phyloP scores from a whole-genome alignment of 2,329 filamentous ascomycete genomes.

The Ceratocystiopsis sp. region DNA sequence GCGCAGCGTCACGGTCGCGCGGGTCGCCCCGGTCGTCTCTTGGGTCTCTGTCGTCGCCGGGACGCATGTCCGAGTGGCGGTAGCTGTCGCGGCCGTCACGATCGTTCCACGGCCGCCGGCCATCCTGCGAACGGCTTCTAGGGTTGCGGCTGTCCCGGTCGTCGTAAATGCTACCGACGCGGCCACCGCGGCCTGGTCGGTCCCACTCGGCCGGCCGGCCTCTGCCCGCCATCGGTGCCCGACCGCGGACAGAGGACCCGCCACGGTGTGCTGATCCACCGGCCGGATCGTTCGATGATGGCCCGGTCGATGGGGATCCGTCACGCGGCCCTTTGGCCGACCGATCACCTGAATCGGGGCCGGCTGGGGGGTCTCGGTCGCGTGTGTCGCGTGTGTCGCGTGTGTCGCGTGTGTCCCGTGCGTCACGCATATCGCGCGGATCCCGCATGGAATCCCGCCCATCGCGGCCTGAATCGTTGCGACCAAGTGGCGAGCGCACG shows the following conservation, averaged over 20 bases:
- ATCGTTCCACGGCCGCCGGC: slow-evolving; percentile 35
- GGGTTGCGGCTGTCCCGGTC: slow-evolving; percentile 46
- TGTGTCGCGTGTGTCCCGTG: no score
- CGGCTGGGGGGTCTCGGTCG: slow-evolving; percentile 46
- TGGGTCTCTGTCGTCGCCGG: slow-evolving; percentile 34
- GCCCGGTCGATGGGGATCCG: slow-evolving; percentile 54
- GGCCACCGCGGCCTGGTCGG: slow-evolving; percentile 28
- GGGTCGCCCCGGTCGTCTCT: slow-evolving; percentile 19
- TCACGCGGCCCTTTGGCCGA: slow-evolving; percentile 54
- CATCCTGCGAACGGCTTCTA: slow-evolving; percentile 49
- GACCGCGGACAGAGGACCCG: slow-evolving; percentile 33
- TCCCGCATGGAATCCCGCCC: slow-evolving; percentile 2
- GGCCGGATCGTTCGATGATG: slow-evolving; percentile 52
- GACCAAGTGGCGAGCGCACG: slow-evolving; percentile 34
- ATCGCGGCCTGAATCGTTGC: slow-evolving; percentile 16
- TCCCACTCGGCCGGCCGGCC: slow-evolving; percentile 34
- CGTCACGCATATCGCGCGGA: slow-evolving; percentile 12
- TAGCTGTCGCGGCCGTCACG: slow-evolving; percentile 32
- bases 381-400: slow-evolving; percentile 18
- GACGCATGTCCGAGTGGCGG: slow-evolving; percentile 13
- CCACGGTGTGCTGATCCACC: slow-evolving; percentile 36
- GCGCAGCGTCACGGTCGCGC: slow-evolving; percentile 29
- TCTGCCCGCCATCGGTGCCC: slow-evolving; percentile 14
- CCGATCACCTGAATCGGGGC: slow-evolving; percentile 44
- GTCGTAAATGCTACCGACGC: slow-evolving; percentile 32